These are phyloP conservation scores for Elaeis guineensis DNA, from an alignment of 176 grass and related monocot species.

Conservation along the genomic window DNA sequence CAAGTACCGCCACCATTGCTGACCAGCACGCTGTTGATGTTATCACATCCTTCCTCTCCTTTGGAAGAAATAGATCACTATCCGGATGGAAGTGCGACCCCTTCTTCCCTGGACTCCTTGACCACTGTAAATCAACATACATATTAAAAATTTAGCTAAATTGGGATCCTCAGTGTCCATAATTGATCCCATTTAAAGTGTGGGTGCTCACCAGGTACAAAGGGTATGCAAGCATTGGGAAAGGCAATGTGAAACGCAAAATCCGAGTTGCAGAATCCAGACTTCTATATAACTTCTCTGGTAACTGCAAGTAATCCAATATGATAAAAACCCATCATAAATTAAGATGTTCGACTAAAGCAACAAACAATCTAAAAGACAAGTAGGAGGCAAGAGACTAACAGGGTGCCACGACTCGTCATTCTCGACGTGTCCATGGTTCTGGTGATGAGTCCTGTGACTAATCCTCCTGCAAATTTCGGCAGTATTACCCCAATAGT, in stretches of 20 bases:
- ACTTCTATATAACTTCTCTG: slow-evolving; percentile 73
- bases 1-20: slow-evolving; percentile 53
- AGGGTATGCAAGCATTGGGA: slow-evolving; percentile 87
- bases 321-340: slow-evolving; percentile 18
- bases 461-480: slow-evolving; percentile 71
- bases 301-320: slow-evolving; percentile 36
- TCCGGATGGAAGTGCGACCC: slow-evolving; percentile 80
- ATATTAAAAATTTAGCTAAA: not conserved
- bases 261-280: slow-evolving; percentile 45
- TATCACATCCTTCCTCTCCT: slow-evolving; percentile 77
- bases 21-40: slow-evolving; percentile 69
- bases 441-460: slow-evolving; percentile 92
- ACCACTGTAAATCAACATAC: slow-evolving; percentile 34
- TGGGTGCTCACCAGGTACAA: slow-evolving; percentile 67
- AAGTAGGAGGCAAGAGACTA: slow-evolving; percentile 14
- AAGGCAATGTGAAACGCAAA: slow-evolving; percentile 69
- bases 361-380: slow-evolving; percentile 4
- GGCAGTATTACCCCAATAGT: not conserved
- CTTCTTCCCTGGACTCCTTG: slow-evolving; percentile 65
- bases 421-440: slow-evolving; percentile 95
- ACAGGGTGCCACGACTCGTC: slow-evolving; percentile 97
- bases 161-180: slow-evolving; percentile 3
- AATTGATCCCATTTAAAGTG: not conserved
- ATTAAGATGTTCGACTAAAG: not conserved
- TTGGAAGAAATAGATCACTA: slow-evolving; percentile 68